A percentile compares a stretch with the other conserved stretches of the same genome.
These are phyloP conservation scores for Fusarium buxicola DNA, from an alignment of 2,329 filamentous ascomycete species.

Conservation along the genomic window DNA sequence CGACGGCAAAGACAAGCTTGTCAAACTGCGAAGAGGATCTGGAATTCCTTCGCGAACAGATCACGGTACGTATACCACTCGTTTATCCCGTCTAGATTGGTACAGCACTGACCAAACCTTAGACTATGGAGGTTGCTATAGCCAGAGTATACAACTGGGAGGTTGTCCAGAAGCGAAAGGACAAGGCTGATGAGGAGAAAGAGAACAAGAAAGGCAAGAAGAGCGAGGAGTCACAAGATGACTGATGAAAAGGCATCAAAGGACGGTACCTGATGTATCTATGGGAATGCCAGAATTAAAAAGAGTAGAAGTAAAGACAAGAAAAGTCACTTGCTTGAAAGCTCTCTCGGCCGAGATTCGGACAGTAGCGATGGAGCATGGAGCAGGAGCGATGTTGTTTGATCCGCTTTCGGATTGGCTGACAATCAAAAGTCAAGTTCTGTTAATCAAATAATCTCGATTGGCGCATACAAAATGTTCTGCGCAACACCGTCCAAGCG, in stretches of 20 bases:
- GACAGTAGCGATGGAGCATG: neutral
- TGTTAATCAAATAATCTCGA: constrained; percentile 35
- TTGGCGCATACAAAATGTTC: constrained; percentile 43
- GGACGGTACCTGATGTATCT: constrained; percentile 23
- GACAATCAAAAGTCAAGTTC: constrained; percentile 5
- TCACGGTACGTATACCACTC: constrained; percentile 74
- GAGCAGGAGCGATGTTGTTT: neutral
- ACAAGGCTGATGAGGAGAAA: constrained; percentile 75
- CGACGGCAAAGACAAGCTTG: constrained; percentile 81
- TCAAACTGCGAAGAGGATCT: constrained; percentile 95
- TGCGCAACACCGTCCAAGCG: neutral
- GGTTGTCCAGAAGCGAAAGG: constrained; percentile 93
- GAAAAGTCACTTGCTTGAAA: constrained; percentile 8
- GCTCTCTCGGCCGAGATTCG: neutral
- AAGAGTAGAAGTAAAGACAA: constrained; percentile 27
- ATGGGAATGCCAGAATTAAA: constrained; percentile 24
- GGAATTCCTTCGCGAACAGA: constrained; percentile 95
- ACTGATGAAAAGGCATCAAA: constrained; percentile 32
- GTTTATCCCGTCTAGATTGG: neutral
- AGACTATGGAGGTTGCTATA: constrained; percentile 97
- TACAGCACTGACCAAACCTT: constrained; percentile 16
- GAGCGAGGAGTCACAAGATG: constrained; percentile 48
- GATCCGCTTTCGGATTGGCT: constrained; percentile 15
- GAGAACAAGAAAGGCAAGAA: constrained; percentile 55
- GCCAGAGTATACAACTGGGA: constrained; percentile 99